Conservation (phyloP, 345 rosid genomes). For the Camelina laxa region DNA sequence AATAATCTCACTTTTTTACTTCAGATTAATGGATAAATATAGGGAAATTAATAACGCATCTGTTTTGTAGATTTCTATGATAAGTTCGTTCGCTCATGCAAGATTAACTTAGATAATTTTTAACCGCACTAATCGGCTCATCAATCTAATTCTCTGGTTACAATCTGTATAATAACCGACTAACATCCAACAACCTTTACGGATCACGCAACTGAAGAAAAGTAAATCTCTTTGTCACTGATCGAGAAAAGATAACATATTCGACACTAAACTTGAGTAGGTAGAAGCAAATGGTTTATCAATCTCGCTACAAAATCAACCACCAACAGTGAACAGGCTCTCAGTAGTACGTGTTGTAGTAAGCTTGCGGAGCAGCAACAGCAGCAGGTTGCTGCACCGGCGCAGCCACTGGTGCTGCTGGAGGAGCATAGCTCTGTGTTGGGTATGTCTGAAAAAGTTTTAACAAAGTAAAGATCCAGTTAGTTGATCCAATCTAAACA, state of each 20-base stretch:
- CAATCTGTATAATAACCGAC: slow-evolving; percentile 23
- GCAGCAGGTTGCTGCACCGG: slow-evolving; percentile 60
- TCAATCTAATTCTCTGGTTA: slow-evolving; percentile 14
- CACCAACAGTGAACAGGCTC: slow-evolving; percentile 10
- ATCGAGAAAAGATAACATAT: slow-evolving; percentile 3
- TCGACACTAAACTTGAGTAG: slow-evolving; percentile 24
- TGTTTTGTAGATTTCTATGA: no score
- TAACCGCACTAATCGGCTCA: slow-evolving; percentile 27
- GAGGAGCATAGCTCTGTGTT: slow-evolving; percentile 70
- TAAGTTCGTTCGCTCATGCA: no score
- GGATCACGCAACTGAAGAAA: slow-evolving; percentile 20
- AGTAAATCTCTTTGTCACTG: slow-evolving; percentile 25
- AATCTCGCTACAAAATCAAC: slow-evolving; percentile 23
- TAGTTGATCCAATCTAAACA: slow-evolving; percentile 18
- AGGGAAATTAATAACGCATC: no score
- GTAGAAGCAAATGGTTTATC: slow-evolving; percentile 1
- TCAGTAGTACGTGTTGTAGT: slow-evolving; percentile 67
- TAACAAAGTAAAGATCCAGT: slow-evolving; percentile 31
- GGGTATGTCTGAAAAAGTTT: slow-evolving; percentile 50
- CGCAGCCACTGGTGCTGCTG: slow-evolving; percentile 50
- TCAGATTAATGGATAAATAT: background rate
- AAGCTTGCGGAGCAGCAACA: slow-evolving; percentile 61
- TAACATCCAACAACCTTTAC: background rate
- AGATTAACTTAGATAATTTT: background rate
- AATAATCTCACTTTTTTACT: background rate